Evolutionary conservation across 2,329 filamentous ascomycete genomes (phyloP), one percentile per base, ranked within the genome.

Genomic region (Colletotrichum sp.): DNA sequence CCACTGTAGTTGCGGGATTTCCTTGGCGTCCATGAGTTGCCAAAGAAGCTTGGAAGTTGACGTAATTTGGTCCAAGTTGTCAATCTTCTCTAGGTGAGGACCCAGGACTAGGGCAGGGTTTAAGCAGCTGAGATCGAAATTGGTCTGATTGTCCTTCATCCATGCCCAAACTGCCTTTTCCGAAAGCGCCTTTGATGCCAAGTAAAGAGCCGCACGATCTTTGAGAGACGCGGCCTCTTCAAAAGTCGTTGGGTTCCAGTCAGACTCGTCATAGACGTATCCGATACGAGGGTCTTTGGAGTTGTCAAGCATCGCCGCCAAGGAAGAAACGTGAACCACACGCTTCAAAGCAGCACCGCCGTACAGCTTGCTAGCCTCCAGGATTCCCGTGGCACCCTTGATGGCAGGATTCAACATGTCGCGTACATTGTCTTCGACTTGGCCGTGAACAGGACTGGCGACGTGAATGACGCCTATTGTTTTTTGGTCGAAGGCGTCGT

Each of bases 281-380:
- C 67, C 69, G 18, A 34, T 36, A 2, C 32, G 26, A 2, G 24
- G 62, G 3, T 52, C 62, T 1, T 66, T 66, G 13, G 21, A 34
- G 32, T 8, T 24, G n/a, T 69, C 67, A 9, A 52, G 24, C 10
- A 71, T 44, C 18, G 82, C 81, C 2, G 75, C 79, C 13, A 81
- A 77, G 2, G 86, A 87, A 1, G 82, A 84, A 1, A 87, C 88
- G 65, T 89, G 85, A 21, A 88, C 84, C 13, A 88, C 79, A 8
- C 85, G 82, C 72, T 83, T 81, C 32, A 89, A 81, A 0, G 78
- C 26, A 75, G 67, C 71, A 82, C 78, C 2, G 83, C 80, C 2
- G 81, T 81, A 16, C 78, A 44, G 67, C 5, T 62, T 62, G 55
- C 24, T 24, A 26, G 67, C 67, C n/a, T 83, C 81, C 26, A 85